Base-by-base conservation (phyloP, 2,329 filamentous ascomycete genomes). In the Fusarium sterilihyphosum region DNA sequence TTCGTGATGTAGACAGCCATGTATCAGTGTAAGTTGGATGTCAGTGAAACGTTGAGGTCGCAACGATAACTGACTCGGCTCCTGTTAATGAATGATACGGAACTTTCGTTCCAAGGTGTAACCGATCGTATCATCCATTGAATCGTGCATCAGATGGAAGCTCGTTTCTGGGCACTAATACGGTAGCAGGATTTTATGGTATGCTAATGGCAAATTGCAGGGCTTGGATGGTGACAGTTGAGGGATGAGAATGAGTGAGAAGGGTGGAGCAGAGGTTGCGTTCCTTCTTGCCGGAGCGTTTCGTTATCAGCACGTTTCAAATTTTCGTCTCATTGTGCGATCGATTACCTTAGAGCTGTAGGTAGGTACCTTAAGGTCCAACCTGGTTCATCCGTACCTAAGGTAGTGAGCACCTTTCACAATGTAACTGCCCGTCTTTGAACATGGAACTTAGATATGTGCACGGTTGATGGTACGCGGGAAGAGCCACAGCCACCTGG, bases 31-130 rank as follows among this genome's bases (percentile, higher is more conserved):
- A 53, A 43, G 46, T 47, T 37, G 54, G 41, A 38, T 49, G 57
- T 62, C 66, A 54, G 37, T 44, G 41, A 68, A 37, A 59, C 54
- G 64, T 47, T 68, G 41, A 47, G 24, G 56, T 68, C 31, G 56
- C 37, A 67, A n/a, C 31, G 16, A 37, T 37, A 24, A 40, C 54
- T 49, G 29, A 43, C 54, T 54, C 35, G 29, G 43, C 52, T 62
- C 50, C 43, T 54, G 17, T 46, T 67, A 14, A 8, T 52, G 22
- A 17, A 24, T 26, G 44, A 29, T 26, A 43, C 61, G 53, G 46
- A 47, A 68, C 40, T 44, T 67, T 44, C 44, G 52, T 35, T 67
- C 52, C 52, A 58, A 44, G 12, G 40, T 57, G 26, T 24, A 29
- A 35, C 31, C n/a, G n/a, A 50, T 47, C 56, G 33, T 37, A 18